A percentile compares a stretch with the other conserved stretches of the same genome.
Evolutionary conservation across 768 basidiomycete genomes (phyloP).

Genomic region (Chalciporus chontae): DNA sequence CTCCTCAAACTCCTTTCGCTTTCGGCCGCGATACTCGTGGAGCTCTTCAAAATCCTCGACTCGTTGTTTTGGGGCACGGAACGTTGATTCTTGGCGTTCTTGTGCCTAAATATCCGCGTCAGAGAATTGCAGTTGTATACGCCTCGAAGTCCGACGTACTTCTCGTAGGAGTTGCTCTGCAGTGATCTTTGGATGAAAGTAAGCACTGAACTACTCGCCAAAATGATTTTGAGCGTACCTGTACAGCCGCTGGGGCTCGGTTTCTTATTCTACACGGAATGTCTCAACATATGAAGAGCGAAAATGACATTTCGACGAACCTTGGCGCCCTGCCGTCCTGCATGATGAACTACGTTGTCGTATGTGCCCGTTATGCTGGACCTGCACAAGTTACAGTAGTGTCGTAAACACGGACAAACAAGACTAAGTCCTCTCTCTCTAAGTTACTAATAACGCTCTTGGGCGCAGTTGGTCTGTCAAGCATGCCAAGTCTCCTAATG

Average conservation of each 20-base stretch:
- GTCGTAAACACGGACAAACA: slow-evolving; percentile 20
- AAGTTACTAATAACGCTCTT: too few relatives aligned
- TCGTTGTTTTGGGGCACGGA: slow-evolving; percentile 90
- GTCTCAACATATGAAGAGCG: background rate
- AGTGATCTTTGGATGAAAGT: slow-evolving; percentile 66
- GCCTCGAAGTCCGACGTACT: slow-evolving; percentile 37
- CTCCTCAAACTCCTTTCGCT: slow-evolving; percentile 93
- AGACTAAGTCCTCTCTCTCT: too few relatives aligned
- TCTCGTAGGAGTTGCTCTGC: slow-evolving; percentile 97
- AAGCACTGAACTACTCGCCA: slow-evolving; percentile 6
- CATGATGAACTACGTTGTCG: slow-evolving; percentile 37
- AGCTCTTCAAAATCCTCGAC: slow-evolving; percentile 94
- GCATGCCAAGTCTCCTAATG: too few relatives aligned
- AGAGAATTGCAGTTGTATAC: background rate
- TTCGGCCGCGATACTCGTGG: slow-evolving; percentile 87
- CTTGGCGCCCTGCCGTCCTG: slow-evolving; percentile 80
- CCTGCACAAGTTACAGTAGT: background rate
- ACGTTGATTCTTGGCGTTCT: slow-evolving; percentile 92
- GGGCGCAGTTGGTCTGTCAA: too few relatives aligned
- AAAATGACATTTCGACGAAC: slow-evolving; percentile 34
- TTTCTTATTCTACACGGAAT: slow-evolving; percentile 78
- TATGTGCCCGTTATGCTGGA: background rate
- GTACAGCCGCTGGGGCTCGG: slow-evolving; percentile 89
- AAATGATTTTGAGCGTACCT: slow-evolving; percentile 46
- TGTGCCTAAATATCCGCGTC: slow-evolving; percentile 60